Base-by-base conservation (phyloP, 495 filamentous ascomycete species). In the Xylaria scruposa region DNA sequence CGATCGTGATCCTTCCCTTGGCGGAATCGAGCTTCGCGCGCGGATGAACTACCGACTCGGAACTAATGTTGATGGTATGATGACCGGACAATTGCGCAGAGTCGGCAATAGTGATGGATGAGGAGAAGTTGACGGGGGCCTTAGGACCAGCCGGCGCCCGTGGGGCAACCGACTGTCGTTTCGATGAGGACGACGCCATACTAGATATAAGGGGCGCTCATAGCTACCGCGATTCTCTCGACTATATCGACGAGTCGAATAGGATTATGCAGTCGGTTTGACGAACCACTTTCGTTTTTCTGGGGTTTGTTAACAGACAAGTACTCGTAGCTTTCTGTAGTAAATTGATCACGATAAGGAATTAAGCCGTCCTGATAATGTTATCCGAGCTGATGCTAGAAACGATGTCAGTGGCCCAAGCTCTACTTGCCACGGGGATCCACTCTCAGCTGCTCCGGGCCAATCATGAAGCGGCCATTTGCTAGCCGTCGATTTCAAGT, bases 11-110 rank as follows among this genome's bases (percentile, higher is more conserved):
- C 26, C 91, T 88, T 0, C 92, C 94, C 58, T 87, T 83, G 49
- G 86, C 83, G 1, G 92, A 89, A 75, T 91, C 89, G 74, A 97
- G 83, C 62, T 87, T 86, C 0, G 89, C 87, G 69, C 93, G 91
- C 1, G 94, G 94, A 81, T 97, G 94, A 68, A 97, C 83, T n/a
- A 97, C 88, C 19, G 88, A 90, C 77, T 92, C 88, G 44, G 88
- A 82, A 70, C 88, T 89, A 74, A 97, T 88, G 53, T 85, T 88
- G 69, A 97, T 91, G 19, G 86, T 86, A 81, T 94, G 85, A 4
- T 86, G 89, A 31, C 94, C 94, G 7, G 88, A 89, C 70, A 97
- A 84, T 10, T 89, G 76, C 8, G 91, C 92, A n/a, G 89, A 88
- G 73, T 95, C 92, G 76, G 93, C 87, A 78, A 97, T 91, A 56